A percentile compares a stretch with the other conserved stretches of the same genome.
phyloP scores from a whole-genome alignment of 2,329 filamentous ascomycete genomes.

The Hortaea sp. region DNA sequence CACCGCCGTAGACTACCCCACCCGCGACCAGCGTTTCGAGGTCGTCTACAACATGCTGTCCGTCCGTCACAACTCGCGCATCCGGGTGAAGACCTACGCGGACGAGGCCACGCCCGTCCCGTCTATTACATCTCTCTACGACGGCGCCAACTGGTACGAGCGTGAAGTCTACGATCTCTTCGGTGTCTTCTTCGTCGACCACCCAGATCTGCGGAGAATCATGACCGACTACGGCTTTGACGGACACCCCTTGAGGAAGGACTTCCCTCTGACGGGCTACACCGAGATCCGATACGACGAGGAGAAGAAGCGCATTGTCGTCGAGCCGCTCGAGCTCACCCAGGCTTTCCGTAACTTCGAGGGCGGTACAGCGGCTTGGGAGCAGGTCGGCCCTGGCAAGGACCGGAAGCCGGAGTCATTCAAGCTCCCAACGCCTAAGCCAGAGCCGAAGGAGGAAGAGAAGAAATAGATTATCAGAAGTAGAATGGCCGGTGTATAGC shows the following conservation, averaged over 20 bases:
- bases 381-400: conserved; percentile 60
- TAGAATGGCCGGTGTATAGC: conserved; percentile 1
- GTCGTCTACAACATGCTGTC: conserved; percentile 96
- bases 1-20: conserved; percentile 92
- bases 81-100: conserved; percentile 97
- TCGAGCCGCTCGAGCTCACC: conserved; percentile 92
- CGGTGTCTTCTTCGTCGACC: conserved; percentile 89
- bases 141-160: conserved; percentile 98
- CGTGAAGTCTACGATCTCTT: conserved; percentile 96
- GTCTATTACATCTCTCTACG: conserved; percentile 74
- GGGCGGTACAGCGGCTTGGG: conserved; percentile 52
- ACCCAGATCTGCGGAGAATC: conserved; percentile 91
- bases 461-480: conserved; percentile 60
- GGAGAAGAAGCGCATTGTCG: conserved; percentile 99
- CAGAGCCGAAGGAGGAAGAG: conserved; percentile 83
- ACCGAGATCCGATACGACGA: conserved; percentile 97
- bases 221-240: conserved; percentile 99
- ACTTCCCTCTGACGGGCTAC: conserved; percentile 96
- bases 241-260: conserved; percentile 91
- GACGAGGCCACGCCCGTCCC: conserved; percentile 92
- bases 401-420: conserved; percentile 77
- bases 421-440: conserved; percentile 91
- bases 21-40: conserved; percentile 90
- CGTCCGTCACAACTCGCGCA: conserved; percentile 90
- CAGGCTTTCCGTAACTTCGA: conserved; percentile 99